These are phyloP conservation scores for Selenicereus undatus DNA, from an alignment of 148 eudicot genomes.

Conservation along the genomic window DNA sequence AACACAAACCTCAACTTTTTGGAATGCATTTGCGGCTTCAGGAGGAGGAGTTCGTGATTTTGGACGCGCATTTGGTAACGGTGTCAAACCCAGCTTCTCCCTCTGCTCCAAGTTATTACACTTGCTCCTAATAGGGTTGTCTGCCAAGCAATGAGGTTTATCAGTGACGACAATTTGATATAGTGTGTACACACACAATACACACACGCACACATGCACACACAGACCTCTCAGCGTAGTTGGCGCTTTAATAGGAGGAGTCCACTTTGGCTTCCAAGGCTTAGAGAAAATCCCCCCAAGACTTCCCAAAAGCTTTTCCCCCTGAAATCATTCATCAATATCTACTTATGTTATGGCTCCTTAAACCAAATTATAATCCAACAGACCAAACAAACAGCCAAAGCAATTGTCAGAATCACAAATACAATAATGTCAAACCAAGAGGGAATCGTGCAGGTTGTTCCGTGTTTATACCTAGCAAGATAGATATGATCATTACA, in stretches of 20 bases:
- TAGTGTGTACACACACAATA: too few species aligned
- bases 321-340: constrained; percentile 40
- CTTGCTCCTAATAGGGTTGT: constrained; percentile 55
- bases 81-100: constrained; percentile 66
- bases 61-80: constrained; percentile 45
- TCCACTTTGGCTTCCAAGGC: constrained; percentile 95
- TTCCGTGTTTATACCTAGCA: background rate
- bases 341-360: background rate
- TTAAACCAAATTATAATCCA: background rate
- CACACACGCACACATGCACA: too few species aligned
- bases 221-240: constrained; percentile 51
- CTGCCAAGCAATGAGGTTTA: constrained; percentile 32
- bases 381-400: background rate
- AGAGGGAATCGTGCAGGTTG: background rate
- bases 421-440: background rate
- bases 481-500: background rate
- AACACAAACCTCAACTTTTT: constrained; percentile 83
- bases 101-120: constrained; percentile 80
- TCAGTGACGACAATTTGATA: background rate
- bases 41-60: constrained; percentile 50
- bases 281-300: constrained; percentile 90
- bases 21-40: constrained; percentile 73
- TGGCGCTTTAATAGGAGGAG: constrained; percentile 64
- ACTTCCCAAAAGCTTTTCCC: constrained; percentile 93
- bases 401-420: background rate